Base-by-base conservation (phyloP, 805 yeast species). In the Wickerhamiella australiensis region DNA sequence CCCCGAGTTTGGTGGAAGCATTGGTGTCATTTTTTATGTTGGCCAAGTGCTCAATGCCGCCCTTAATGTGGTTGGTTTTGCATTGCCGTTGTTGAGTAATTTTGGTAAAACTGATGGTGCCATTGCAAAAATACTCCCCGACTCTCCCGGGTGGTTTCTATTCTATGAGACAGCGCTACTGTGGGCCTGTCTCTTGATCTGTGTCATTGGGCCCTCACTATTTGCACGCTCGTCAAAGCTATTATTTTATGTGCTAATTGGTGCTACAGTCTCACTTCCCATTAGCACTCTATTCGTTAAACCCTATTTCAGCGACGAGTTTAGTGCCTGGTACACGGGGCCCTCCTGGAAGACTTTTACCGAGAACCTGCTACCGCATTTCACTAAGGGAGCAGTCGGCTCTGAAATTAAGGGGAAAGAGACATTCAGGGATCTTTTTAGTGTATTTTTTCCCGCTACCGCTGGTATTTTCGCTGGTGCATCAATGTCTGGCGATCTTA, bases 381-480 rank as follows among this genome's bases (percentile, higher is more conserved):
- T 86, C 63, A 87, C 96, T 0, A 71, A 75, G 35, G 92, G 92
- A 20, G 96, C 97, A 2, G 96, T 95, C 3, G 98, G 97, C 0
- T 85, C 95, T 3, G 77, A 80, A 25, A 55, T 73, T 22, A 56
- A 63, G 7, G 66, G 68, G 0, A 77, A 73, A 13, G 97, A 90
- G 62, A 85, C 80, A 1, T 86, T 90, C 60, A 77, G 80, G 49
- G 82, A 84, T 61, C 66, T 94, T 55, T 92, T 92, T 74, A 97
- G 97, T 2, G 85, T 92, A 42, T 86, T 92, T 63, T 92, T 92
- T 69, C 96, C 98, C 9, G 96, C 98, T 1, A 90, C 98, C 0
- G 96, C 97, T 5, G 99, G 99, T 51, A 88, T 92, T 23, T 82
- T 92, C 65, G 97, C 98, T 2, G 99, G 99, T 15, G 96, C 98